Evolutionary conservation across 441 rosid genomes (phyloP).

Genomic region (Brassica balearica): DNA sequence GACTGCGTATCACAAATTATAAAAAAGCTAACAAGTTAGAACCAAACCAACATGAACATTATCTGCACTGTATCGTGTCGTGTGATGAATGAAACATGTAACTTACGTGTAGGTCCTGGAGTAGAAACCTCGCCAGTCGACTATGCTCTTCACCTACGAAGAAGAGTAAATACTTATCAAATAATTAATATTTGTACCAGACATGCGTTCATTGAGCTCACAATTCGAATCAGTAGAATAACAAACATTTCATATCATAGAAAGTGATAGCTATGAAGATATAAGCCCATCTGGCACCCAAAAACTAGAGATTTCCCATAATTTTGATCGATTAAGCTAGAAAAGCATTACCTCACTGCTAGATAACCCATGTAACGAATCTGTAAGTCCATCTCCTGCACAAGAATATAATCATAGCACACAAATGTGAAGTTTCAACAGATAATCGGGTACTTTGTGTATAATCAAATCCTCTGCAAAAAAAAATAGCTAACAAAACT

Average conservation of each 20-base stretch:
- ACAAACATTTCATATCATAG: not conserved
- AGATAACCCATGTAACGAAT: constrained; percentile 3
- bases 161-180: constrained; percentile 22
- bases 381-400: constrained; percentile 15
- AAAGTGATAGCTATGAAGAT: not conserved
- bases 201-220: constrained; percentile 10
- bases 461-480: constrained; percentile 5
- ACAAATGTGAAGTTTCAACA: constrained; percentile 7
- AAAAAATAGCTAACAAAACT: constrained; percentile 8
- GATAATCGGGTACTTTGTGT: not conserved
- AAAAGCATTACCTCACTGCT: constrained; percentile 3
- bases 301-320: not conserved
- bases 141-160: constrained; percentile 81
- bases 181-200: constrained; percentile 1
- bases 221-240: not conserved
- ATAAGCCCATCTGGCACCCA: constrained; percentile 1
- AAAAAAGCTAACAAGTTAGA: not conserved
- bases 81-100: constrained; percentile 5
- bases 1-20: constrained; percentile 49
- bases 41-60: constrained; percentile 13
- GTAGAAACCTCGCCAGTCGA: constrained; percentile 95
- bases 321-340: not conserved
- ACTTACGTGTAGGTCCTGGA: constrained; percentile 81
- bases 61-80: not conserved
- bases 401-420: constrained; percentile 35